These are phyloP conservation scores for Cutaneotrichosporon sp. DNA, from an alignment of 1,284 basidiomycete genomes.

Conservation along the genomic window DNA sequence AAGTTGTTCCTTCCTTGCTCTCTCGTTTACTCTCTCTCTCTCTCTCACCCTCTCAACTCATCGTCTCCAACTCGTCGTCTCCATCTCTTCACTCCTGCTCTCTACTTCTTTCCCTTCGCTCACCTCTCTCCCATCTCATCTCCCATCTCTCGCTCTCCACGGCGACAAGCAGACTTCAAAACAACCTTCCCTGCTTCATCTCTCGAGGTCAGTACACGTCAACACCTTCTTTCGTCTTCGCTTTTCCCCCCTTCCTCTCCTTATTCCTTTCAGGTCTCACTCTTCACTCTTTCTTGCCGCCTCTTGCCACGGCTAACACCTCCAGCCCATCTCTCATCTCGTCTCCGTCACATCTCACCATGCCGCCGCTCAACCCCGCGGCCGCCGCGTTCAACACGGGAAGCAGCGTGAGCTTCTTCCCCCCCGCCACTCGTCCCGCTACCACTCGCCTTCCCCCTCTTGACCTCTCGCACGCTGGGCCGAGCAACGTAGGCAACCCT, in stretches of 20 bases:
- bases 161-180: no score
- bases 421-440: not conserved
- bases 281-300: not conserved
- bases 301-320: not conserved
- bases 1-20: not conserved
- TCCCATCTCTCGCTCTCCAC: no score
- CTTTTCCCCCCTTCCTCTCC: no score
- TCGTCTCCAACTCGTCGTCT: not conserved
- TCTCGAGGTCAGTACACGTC: no score
- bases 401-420: not conserved
- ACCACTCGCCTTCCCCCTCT: not conserved
- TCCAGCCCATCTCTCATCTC: no score
- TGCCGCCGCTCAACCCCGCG: conserved; percentile 9
- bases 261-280: not conserved
- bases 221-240: not conserved
- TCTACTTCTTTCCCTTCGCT: not conserved
- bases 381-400: conserved; percentile 1
- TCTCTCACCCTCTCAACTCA: not conserved
- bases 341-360: no score
- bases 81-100: not conserved
- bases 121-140: not conserved
- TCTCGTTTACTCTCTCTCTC: not conserved
- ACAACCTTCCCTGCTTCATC: not conserved
- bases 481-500: no score
- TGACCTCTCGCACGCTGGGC: no score